Percentiles rank a stretch among this genome's conserved stretches.
These are phyloP conservation scores for Sporothrix phasma DNA, from an alignment of 2,329 filamentous ascomycete genomes.

Conservation along the genomic window DNA sequence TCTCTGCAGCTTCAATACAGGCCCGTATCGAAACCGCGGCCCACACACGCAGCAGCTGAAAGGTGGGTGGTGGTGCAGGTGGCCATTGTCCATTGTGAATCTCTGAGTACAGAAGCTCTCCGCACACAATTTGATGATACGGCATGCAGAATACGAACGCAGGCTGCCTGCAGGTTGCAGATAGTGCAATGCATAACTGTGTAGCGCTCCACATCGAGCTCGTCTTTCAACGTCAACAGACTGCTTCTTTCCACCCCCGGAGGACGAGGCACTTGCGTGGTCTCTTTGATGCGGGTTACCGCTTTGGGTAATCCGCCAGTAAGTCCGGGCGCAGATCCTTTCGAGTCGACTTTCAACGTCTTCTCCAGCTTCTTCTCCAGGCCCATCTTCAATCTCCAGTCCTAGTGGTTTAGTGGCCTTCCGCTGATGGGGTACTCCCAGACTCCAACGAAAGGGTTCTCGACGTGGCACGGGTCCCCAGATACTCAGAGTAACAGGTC, in stretches of 20 bases:
- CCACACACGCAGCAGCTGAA: neutral
- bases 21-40: neutral
- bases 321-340: neutral
- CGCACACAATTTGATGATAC: neutral
- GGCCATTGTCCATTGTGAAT: neutral
- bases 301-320: constrained; percentile 7
- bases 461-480: constrained; percentile 1
- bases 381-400: neutral
- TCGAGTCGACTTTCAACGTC: neutral
- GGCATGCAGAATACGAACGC: neutral
- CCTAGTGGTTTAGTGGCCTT: constrained; percentile 2
- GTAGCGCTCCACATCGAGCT: neutral
- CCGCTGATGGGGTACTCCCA: neutral
- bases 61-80: neutral
- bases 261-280: too few species aligned
- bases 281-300: constrained; percentile 1
- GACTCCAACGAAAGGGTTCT: neutral
- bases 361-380: constrained; percentile 9
- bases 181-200: neutral
- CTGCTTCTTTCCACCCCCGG: too few species aligned
- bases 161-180: neutral
- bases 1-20: neutral
- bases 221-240: neutral
- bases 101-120: neutral
- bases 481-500: neutral